Evolutionary conservation across 2,329 filamentous ascomycete species (phyloP), one percentile per base, ranked within the genome.

Genomic region (Lachnellula subtilissima): DNA sequence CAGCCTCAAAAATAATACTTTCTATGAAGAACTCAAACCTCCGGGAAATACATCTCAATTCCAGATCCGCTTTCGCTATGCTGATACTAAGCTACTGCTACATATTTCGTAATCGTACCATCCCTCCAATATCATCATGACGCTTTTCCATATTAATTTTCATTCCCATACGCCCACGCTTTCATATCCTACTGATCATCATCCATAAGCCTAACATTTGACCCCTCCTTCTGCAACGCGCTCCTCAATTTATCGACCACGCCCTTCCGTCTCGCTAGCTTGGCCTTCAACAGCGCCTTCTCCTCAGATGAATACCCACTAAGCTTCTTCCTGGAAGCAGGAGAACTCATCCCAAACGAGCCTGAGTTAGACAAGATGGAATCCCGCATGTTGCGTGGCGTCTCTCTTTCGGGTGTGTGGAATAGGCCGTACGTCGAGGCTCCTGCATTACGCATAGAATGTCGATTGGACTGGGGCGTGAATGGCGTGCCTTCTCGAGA

Each of bases 241-340:
- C 45, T 60, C 60, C 61, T 71, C 50, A 87, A 69, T 67, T 80
- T 81, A 35, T 72, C 71, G 28, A 83, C 71, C 8, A 84, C 77
- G 3, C 75, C 78, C 64, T 76, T 76, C 62, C 82, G 75, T 58
- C 74, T 78, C n/a, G 75, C 75, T 59, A 76, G 72, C 69, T 79
- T 82, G 56, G 76, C 74, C 70, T 78, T 82, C 54, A 86, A 68
- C 28, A 75, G 75, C 28, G 72, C 72, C 73, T 84, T 86, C 67
- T 87, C 85, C 52, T 79, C 76, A 35, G 75, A 73, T 56, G 77
- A 83, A 62, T 83, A 87, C 17, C 82, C 82, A 58, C 77, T 84
- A 55, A 86, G 64, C 74, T 85, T 86, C 74, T 82, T 85, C 45
- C 82, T 73, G 2, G 81, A 79, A 25, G 81, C 62, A 25, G 67